Conservation (phyloP, 1,284 basidiomycete species). For the Moesziomyces globuligerus region DNA sequence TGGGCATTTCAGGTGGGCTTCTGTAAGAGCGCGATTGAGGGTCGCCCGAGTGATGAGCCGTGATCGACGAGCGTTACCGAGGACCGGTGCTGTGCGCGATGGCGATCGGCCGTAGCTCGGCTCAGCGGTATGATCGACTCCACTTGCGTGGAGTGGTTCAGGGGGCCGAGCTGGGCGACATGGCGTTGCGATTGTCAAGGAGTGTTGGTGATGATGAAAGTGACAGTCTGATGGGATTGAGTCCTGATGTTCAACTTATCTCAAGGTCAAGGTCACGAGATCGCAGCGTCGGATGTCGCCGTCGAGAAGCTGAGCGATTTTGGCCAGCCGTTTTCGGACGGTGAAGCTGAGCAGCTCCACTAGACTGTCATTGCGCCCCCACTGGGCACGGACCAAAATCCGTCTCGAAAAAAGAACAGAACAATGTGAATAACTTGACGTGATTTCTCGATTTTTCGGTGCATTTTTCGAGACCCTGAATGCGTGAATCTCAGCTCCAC, state of each 20-base stretch:
- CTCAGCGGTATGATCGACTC: slow-evolving; percentile 21
- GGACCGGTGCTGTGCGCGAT: background rate
- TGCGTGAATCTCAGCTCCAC: too few relatives aligned
- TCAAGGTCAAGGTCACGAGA: slow-evolving; percentile 20
- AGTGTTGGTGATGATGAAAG: background rate
- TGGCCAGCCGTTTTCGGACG: background rate
- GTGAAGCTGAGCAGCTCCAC: slow-evolving; percentile 8
- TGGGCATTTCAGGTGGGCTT: background rate
- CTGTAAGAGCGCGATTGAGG: too few relatives aligned
- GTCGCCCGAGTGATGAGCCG: too few relatives aligned
- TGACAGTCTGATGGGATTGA: slow-evolving; percentile 8
- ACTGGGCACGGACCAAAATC: background rate
- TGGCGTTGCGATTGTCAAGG: slow-evolving; percentile 6
- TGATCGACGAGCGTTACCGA: too few relatives aligned
- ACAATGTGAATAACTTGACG: background rate
- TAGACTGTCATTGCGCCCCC: too few relatives aligned
- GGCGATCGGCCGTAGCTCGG: slow-evolving; percentile 8
- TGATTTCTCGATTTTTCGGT: too few relatives aligned
- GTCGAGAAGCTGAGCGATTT: slow-evolving; percentile 13
- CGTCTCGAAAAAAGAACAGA: background rate
- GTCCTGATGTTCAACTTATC: too few relatives aligned
- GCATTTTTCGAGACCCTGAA: background rate
- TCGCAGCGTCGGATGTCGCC: slow-evolving; percentile 8
- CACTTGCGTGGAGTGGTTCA: slow-evolving; percentile 47
- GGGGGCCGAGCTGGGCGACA: slow-evolving; percentile 18